Conservation (phyloP, 768 basidiomycete species). For the Boletus fagicola region DNA sequence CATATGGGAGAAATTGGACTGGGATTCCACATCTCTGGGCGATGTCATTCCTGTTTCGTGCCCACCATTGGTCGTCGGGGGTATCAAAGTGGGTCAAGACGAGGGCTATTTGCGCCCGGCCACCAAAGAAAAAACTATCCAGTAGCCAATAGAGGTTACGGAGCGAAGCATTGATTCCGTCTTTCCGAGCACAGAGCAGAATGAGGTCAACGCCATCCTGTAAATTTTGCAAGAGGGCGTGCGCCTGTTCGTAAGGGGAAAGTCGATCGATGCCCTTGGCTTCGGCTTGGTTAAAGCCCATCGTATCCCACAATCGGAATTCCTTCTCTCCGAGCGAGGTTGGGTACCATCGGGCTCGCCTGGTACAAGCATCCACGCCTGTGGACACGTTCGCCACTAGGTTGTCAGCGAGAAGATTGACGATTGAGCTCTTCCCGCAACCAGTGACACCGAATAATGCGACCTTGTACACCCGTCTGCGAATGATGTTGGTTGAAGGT, state of each 20-base stretch:
- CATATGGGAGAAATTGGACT: conserved; percentile 8
- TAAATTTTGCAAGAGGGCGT: conserved; percentile 35
- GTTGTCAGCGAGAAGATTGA: conserved; percentile 30
- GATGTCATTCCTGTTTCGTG: conserved; percentile 25
- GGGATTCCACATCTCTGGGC: conserved; percentile 16
- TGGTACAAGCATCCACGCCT: conserved; percentile 35
- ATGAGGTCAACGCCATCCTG: conserved; percentile 39
- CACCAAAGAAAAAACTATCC: conserved; percentile 37
- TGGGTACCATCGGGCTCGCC: conserved; percentile 22
- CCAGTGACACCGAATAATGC: conserved; percentile 29
- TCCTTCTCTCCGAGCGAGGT: conserved; percentile 18
- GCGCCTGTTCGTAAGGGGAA: conserved; percentile 30
- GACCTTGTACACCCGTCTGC: conserved; percentile 25
- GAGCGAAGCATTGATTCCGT: conserved; percentile 36
- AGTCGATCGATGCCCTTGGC: conserved; percentile 12
- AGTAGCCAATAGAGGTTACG: conserved; percentile 39
- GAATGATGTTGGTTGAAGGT: conserved; percentile 2
- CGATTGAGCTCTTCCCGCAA: conserved; percentile 32
- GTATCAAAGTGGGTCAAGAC: conserved; percentile 40
- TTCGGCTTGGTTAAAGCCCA: conserved; percentile 32
- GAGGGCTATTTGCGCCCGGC: conserved; percentile 36
- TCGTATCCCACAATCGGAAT: conserved; percentile 35
- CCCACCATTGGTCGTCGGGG: conserved; percentile 40
- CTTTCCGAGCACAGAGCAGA: conserved; percentile 39
- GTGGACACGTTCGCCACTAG: conserved; percentile 31